Conservation (phyloP, 768 basidiomycete species). For the Gloeostereum incarnatum region DNA sequence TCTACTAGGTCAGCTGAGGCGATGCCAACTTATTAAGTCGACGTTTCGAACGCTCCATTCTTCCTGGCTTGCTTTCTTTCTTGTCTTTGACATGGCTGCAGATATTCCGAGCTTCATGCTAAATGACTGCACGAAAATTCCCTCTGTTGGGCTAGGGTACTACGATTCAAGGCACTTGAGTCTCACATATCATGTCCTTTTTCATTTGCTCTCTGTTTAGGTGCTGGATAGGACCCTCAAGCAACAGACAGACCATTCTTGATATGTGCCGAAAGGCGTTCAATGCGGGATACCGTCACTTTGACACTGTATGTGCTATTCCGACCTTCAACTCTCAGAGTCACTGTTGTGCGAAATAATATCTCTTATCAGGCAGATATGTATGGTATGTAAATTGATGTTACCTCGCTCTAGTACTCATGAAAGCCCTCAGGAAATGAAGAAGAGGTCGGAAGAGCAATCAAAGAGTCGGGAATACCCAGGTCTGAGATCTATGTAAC, state of each 20-base stretch:
- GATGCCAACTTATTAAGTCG: too few relatives aligned
- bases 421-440: slow-evolving; percentile 17
- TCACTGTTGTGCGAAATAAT: too few relatives aligned
- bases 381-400: slow-evolving; percentile 5
- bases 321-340: neutral
- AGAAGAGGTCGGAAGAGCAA: slow-evolving; percentile 24
- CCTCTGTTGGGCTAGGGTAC: too few relatives aligned
- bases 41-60: too few relatives aligned
- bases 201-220: slow-evolving; percentile 18
- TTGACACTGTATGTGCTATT: slow-evolving; percentile 19
- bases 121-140: too few relatives aligned
- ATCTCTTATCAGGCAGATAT: slow-evolving; percentile 2
- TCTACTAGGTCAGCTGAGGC: too few relatives aligned
- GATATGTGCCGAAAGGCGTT: slow-evolving; percentile 13
- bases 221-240: slow-evolving; percentile 21
- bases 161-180: too few relatives aligned
- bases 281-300: slow-evolving; percentile 20
- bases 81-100: too few relatives aligned
- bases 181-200: too few relatives aligned
- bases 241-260: slow-evolving; percentile 15
- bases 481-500: slow-evolving; percentile 30
- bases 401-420: neutral
- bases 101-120: too few relatives aligned
- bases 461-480: slow-evolving; percentile 28
- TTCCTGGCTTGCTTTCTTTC: too few relatives aligned